phyloP scores from a whole-genome alignment of 331 rosid genomes.

The Acacia concinna region DNA sequence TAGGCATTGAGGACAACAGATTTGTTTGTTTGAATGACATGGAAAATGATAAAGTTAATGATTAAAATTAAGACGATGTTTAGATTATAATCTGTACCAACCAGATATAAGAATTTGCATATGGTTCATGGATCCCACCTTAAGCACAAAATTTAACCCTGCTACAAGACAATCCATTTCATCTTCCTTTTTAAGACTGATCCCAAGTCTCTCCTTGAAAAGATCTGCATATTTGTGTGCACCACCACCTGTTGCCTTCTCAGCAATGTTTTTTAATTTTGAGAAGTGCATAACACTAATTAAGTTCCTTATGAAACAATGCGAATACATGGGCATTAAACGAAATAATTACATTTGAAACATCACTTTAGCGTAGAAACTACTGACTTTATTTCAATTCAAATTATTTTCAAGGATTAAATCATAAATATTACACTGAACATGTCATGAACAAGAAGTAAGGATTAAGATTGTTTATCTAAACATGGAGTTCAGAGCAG shows the following conservation, averaged over 20 bases:
- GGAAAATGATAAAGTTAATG: constrained; percentile 4
- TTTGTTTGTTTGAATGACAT: background rate
- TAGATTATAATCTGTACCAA: constrained; percentile 14
- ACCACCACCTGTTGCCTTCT: constrained; percentile 62
- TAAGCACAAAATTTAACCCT: constrained; percentile 95
- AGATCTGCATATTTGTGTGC: constrained; percentile 49
- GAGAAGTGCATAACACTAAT: constrained; percentile 32
- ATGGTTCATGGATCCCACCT: constrained; percentile 62
- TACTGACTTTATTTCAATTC: constrained; percentile 26
- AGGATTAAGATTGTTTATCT: constrained; percentile 15
- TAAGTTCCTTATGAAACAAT: constrained; percentile 23
- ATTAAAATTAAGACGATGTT: constrained; percentile 16
- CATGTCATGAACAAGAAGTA: constrained; percentile 2
- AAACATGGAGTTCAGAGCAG: background rate
- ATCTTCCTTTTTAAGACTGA: constrained; percentile 85
- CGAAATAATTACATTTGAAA: constrained; percentile 3
- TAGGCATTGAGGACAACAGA: background rate
- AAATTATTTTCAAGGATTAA: constrained; percentile 13
- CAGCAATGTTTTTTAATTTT: constrained; percentile 43
- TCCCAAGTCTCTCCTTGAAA: constrained; percentile 68
- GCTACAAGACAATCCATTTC: constrained; percentile 98
- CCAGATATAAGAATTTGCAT: constrained; percentile 30
- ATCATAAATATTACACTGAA: constrained; percentile 3
- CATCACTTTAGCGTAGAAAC: constrained; percentile 8
- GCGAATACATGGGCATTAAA: background rate